Percentiles rank a stretch among this genome's conserved stretches.
phyloP scores from a whole-genome alignment of 78 protist species.

The Pirum gemmata region DNA sequence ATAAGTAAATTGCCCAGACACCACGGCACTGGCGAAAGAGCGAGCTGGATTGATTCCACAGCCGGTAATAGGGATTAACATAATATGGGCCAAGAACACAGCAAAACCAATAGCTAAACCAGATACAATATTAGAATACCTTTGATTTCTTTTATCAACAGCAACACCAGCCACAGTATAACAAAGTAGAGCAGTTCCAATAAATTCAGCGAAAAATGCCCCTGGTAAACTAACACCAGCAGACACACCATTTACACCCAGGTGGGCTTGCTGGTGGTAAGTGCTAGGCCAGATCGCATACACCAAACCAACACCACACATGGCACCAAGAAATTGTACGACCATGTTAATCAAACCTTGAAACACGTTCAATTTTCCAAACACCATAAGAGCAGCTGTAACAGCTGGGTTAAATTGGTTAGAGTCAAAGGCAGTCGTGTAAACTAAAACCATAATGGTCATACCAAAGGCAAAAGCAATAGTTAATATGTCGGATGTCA shows the following conservation, averaged over 20 bases:
- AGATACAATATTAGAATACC: background rate
- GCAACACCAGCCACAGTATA: conserved; percentile 20
- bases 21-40: conserved; percentile 34
- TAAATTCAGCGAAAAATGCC: conserved; percentile 36
- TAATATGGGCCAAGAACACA: conserved; percentile 32
- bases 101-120: conserved; percentile 44
- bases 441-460: conserved; percentile 38
- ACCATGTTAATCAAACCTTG: conserved; percentile 17
- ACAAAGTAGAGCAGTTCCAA: conserved; percentile 30
- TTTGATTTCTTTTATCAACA: conserved; percentile 11
- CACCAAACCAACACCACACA: conserved; percentile 5
- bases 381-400: conserved; percentile 40
- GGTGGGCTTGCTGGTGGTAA: background rate
- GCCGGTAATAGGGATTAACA: conserved; percentile 15
- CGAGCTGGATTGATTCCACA: conserved; percentile 51
- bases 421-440: conserved; percentile 21
- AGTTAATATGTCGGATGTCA: too few relatives aligned
- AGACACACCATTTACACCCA: background rate
- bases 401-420: conserved; percentile 49
- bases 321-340: conserved; percentile 28
- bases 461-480: conserved; percentile 37
- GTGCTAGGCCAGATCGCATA: background rate
- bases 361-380: conserved; percentile 16
- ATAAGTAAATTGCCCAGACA: background rate
- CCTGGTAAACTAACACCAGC: background rate